A percentile compares a stretch with the other conserved stretches of the same genome.
Evolutionary conservation across 1,284 basidiomycete genomes (phyloP).

Genomic region (Termitomyces sp.): DNA sequence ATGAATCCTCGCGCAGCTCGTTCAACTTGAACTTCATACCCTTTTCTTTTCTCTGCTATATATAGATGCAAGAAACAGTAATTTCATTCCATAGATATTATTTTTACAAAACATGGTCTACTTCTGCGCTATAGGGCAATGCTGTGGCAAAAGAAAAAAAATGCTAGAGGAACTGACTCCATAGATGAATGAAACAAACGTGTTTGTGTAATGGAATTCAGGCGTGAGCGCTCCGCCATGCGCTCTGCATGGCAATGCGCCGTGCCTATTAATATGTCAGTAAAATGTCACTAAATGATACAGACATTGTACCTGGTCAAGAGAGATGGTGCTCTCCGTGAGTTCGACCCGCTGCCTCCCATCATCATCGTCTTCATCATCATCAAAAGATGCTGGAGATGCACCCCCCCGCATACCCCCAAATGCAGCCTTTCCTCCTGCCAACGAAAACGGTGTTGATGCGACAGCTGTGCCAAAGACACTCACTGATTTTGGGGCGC

Average conservation of each 20-base stretch:
- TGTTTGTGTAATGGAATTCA: constrained; percentile 22
- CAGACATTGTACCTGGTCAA: constrained; percentile 69
- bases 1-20: constrained; percentile 7
- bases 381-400: constrained; percentile 40
- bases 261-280: constrained; percentile 41
- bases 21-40: background rate
- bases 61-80: constrained; percentile 4
- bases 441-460: constrained; percentile 71
- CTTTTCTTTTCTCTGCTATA: background rate
- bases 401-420: constrained; percentile 55
- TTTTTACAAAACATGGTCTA: constrained; percentile 13
- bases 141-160: background rate
- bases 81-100: constrained; percentile 12
- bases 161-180: constrained; percentile 8
- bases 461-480: constrained; percentile 80
- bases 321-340: constrained; percentile 75
- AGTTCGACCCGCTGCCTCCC: constrained; percentile 70
- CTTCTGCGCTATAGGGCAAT: constrained; percentile 2
- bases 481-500: constrained; percentile 67
- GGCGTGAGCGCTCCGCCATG: constrained; percentile 57
- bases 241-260: constrained; percentile 70
- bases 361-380: constrained; percentile 62
- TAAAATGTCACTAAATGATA: constrained; percentile 5
- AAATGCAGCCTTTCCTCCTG: constrained; percentile 77
- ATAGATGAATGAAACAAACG: constrained; percentile 10